Percentiles rank a stretch among this genome's conserved stretches.
Conservation (phyloP, 441 rosid species). For the Populus hybrid region DNA sequence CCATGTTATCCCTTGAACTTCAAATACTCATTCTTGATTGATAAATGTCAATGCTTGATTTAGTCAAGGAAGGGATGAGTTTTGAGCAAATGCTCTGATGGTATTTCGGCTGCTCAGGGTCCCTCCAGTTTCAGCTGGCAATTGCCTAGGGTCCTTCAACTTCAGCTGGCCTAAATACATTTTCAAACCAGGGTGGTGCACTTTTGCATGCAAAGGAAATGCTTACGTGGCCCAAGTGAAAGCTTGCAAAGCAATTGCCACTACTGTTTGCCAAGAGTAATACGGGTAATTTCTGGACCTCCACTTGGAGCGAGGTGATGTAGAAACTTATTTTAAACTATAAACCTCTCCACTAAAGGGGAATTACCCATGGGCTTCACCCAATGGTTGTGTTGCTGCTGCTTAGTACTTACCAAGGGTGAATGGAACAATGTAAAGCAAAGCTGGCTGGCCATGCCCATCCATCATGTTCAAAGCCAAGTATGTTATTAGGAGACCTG, state of each 20-base stretch:
- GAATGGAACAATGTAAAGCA: slow-evolving; percentile 84
- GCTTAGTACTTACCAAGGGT: slow-evolving; percentile 53
- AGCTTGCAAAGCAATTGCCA: not conserved
- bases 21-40: not conserved
- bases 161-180: not conserved
- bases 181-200: not conserved
- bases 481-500: slow-evolving; percentile 79
- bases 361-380: not conserved
- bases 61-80: not conserved
- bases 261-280: not conserved
- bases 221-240: not conserved
- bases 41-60: not conserved
- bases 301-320: not conserved
- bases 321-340: not conserved
- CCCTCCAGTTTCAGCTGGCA: too few species aligned
- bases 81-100: not conserved
- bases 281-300: not conserved
- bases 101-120: too few species aligned
- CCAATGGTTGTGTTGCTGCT: not conserved
- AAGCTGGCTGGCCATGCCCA: slow-evolving; percentile 87
- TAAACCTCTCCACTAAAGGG: not conserved
- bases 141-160: too few species aligned
- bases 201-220: not conserved
- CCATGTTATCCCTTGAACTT: too few species aligned
- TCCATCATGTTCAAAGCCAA: slow-evolving; percentile 83